These are phyloP conservation scores for Eremomyces bilateralis DNA, from an alignment of 495 filamentous ascomycete genomes.

Conservation along the genomic window DNA sequence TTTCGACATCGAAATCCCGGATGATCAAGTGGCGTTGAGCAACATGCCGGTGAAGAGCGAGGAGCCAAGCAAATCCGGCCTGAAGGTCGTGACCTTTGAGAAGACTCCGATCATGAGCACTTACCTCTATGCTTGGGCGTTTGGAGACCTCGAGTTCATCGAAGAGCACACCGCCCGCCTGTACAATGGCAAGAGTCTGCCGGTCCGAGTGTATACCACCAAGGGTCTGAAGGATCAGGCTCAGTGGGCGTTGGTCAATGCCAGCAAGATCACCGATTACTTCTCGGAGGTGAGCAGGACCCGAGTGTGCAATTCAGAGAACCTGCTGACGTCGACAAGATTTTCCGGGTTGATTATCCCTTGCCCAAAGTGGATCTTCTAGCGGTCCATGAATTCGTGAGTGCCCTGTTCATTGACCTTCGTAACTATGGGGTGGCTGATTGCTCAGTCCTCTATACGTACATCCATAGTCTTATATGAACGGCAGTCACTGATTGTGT, in stretches of 20 bases:
- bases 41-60: conserved; percentile 69
- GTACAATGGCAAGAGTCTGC: conserved; percentile 73
- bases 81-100: conserved; percentile 69
- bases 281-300: conserved; percentile 88
- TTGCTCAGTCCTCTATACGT: conserved; percentile 17
- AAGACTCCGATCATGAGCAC: conserved; percentile 86
- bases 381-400: conserved; percentile 89
- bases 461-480: neutral
- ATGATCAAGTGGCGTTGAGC: conserved; percentile 66
- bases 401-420: conserved; percentile 12
- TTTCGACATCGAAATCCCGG: conserved; percentile 74
- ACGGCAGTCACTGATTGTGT: conserved; percentile 15
- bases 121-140: conserved; percentile 81
- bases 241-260: conserved; percentile 64
- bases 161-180: conserved; percentile 70
- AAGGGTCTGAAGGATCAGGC: conserved; percentile 76
- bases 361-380: conserved; percentile 88
- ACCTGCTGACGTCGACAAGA: too few relatives aligned
- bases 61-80: conserved; percentile 32
- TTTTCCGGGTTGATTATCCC: conserved; percentile 86
- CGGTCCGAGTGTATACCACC: conserved; percentile 92
- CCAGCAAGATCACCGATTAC: conserved; percentile 74
- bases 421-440: conserved; percentile 2
- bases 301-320: too few relatives aligned
- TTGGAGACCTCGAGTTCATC: conserved; percentile 91